Evolutionary conservation across 2,329 filamentous ascomycete species (phyloP), one percentile per base, ranked within the genome.

Genomic region (Ophiocordyceps camponoti-floridani): DNA sequence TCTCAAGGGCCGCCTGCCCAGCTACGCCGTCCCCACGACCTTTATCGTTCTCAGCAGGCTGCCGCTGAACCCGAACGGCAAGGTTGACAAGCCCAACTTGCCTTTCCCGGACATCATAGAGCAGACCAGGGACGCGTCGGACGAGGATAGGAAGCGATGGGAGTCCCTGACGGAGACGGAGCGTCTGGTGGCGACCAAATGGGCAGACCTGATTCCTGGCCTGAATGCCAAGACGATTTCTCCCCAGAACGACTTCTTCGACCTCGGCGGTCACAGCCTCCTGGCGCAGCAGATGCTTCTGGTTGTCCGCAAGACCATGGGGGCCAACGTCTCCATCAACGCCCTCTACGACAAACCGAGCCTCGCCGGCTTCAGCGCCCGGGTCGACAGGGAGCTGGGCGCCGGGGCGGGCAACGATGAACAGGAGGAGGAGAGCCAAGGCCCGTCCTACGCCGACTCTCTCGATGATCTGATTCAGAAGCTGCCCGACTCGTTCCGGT

Each of bases 41-140:
- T 62, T 54, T 42, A 62, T 65, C 42, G 44, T 57, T 10, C 49
- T 63, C n/a, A 31, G 55, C 14, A 60, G 67, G 69, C 12, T 89
- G 87, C 60, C 61, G 14, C 72, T 88, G 78, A 37, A 84, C 56
- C 82, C 82, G 14, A 85, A 86, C 52, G 82, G 83, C 51, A 89
- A 89, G 63, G 75, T 88, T 43, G 84, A 91, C 61, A 80, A 77
- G 57, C 81, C 83, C 18, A 78, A 77, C 2, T 64, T 91, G 45
- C 84, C 84, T 1, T 89, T 86, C 70, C 84, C 84, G 0, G 84
- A 89, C 59, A 77, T 77, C 23, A 74, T 75, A 12, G 73, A 84
- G 53, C 68, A 81, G 31, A 71, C 59, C n/a, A 55, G 56, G 43
- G 59, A 58, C 19, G 58, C 58, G 9, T 55, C 58, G 0, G 58